A percentile compares a stretch with the other conserved stretches of the same genome.
Conservation (phyloP, 495 filamentous ascomycete genomes). For the Apodospora peruviana region DNA sequence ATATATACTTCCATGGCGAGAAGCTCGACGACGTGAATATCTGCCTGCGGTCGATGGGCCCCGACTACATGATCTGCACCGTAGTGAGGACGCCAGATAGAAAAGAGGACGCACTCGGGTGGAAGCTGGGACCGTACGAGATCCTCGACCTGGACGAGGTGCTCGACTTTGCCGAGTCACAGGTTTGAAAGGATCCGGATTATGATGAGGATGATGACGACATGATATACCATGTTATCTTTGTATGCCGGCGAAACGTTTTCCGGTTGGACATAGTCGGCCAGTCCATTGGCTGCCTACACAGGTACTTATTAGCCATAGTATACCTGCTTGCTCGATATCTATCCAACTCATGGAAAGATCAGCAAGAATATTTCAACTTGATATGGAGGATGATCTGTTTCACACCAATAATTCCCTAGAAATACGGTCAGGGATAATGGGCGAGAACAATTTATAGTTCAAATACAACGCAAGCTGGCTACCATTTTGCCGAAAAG, state of each 20-base stretch:
- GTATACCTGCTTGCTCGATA: neutral
- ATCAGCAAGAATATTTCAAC: no score
- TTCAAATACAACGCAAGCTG: no score
- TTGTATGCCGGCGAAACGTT: neutral
- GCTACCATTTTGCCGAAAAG: no score
- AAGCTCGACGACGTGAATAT: constrained; percentile 41
- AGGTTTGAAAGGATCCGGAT: neutral
- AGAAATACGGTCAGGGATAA: no score
- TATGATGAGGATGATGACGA: neutral
- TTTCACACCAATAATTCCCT: no score
- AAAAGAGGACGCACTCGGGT: constrained; percentile 30
- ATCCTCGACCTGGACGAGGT: constrained; percentile 34
- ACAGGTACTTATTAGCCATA: neutral
- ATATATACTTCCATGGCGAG: constrained; percentile 33
- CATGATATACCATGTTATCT: neutral
- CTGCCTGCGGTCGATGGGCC: constrained; percentile 32
- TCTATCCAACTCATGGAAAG: no score
- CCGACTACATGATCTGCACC: constrained; percentile 43
- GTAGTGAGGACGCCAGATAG: constrained; percentile 35
- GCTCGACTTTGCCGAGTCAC: constrained; percentile 25
- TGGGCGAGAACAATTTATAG: no score
- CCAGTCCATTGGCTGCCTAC: no score
- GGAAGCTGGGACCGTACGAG: constrained; percentile 32
- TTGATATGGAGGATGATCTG: no score
- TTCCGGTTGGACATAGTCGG: neutral